Evolutionary conservation across 2,329 filamentous ascomycete genomes (phyloP), one percentile per base, ranked within the genome.

Genomic region (Trichophaea hybrida): DNA sequence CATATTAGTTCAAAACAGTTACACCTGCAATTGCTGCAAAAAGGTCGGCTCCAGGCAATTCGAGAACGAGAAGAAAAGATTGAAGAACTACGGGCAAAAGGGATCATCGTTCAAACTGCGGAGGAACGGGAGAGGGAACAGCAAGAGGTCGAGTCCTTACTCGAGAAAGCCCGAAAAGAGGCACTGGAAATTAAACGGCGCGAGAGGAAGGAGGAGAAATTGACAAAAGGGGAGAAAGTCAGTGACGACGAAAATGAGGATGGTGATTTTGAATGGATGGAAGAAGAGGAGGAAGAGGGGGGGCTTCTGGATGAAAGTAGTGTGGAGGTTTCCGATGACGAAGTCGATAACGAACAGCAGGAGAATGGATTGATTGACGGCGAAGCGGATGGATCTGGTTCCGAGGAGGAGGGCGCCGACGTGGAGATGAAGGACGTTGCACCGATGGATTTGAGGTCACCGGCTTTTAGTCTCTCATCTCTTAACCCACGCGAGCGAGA

Each of bases 51-150:
- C 61, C 93, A 98, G 72, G 90, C 89, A 49, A 82, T 82, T 61
- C 73, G 80, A 46, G 88, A 93, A 70, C 83, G 88, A 57, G 81
- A 87, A 61, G 83, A 87, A 66, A 84, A 84, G 58, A 78, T 97
- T 17, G 82, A 88, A 59, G 78, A 83, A 66, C 78, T 98, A 44
- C 82, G 80, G 68, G 83, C 85, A 8, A 88, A 86, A 72, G 93
- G 93, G 6, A 78, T 96, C 32, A 75, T 85, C 31, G 77, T 97
- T 15, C 85, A 90, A 71, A 95, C 87, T 0, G 81, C 84, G 1
- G 91, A 96, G 72, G 90, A 98, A 71, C 82, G 87, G 17, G 86
- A 90, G 69, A 80, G 81, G 37, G 85, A 94, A 70, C 81, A 88
- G 71, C 82, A 86, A 59, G 82, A 90, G 61, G 82, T 95, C 10